Conservation (phyloP, 768 basidiomycete species). For the Suillus discolor region DNA sequence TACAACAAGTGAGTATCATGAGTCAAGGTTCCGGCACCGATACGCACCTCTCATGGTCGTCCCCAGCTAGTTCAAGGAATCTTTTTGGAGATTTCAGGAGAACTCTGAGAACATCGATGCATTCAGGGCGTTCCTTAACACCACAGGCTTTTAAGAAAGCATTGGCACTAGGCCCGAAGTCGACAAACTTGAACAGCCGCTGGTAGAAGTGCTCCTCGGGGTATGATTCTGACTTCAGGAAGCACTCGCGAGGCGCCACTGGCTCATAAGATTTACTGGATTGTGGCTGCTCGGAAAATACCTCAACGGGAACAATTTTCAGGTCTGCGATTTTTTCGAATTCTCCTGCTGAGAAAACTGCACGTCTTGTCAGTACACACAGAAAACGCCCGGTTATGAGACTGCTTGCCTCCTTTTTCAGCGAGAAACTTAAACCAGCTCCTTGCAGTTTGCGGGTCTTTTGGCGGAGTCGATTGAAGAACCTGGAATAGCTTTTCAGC, state of each 20-base stretch:
- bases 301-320: conserved; percentile 61
- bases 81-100: conserved; percentile 62
- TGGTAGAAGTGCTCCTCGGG: conserved; percentile 45
- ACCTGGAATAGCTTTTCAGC: conserved; percentile 54
- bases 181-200: conserved; percentile 79
- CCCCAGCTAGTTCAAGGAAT: conserved; percentile 65
- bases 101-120: conserved; percentile 72
- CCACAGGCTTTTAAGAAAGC: conserved; percentile 82
- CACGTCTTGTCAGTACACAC: conserved; percentile 5
- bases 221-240: conserved; percentile 44
- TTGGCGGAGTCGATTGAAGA: conserved; percentile 57
- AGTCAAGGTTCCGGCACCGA: not conserved
- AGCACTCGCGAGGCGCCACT: conserved; percentile 63
- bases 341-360: conserved; percentile 59
- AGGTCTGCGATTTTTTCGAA: conserved; percentile 54
- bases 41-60: conserved; percentile 59
- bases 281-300: not conserved
- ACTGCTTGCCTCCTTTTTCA: conserved; percentile 47
- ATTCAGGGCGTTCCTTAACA: conserved; percentile 79
- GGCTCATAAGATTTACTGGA: not conserved
- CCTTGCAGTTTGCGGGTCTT: conserved; percentile 48
- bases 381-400: too few relatives aligned
- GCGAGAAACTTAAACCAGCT: conserved; percentile 68
- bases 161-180: conserved; percentile 78
- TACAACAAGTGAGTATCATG: conserved; percentile 29